A percentile compares a stretch with the other conserved stretches of the same genome.
Conservation (phyloP, 495 filamentous ascomycete species). For the Penicilliopsis zonata region DNA sequence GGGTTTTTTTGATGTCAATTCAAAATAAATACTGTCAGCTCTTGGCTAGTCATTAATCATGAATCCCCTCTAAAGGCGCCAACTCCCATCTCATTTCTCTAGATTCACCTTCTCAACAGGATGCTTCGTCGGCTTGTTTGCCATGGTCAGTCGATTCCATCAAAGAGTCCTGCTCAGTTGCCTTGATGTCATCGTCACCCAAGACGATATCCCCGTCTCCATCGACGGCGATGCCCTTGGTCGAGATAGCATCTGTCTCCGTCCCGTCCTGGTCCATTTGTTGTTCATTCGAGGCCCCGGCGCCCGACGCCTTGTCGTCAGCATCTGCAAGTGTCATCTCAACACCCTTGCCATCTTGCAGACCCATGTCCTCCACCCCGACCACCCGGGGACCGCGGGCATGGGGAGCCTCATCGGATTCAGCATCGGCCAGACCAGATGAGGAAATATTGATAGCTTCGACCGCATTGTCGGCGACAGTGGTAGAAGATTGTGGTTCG, state of each 20-base stretch:
- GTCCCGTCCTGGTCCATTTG: too few relatives aligned
- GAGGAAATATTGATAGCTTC: conserved; percentile 4
- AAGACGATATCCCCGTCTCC: conserved; percentile 33
- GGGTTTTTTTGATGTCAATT: too few relatives aligned
- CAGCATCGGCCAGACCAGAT: conserved; percentile 16
- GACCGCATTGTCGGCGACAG: conserved; percentile 20
- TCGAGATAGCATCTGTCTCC: too few relatives aligned
- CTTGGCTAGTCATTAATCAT: too few relatives aligned
- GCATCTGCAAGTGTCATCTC: conserved; percentile 23
- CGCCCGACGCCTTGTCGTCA: conserved; percentile 7
- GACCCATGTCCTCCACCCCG: conserved; percentile 76
- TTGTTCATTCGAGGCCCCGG: too few relatives aligned
- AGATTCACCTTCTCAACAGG: neutral
- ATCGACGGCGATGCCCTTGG: conserved; percentile 12
- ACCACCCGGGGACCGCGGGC: conserved; percentile 72
- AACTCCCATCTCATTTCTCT: neutral
- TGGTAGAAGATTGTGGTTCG: conserved; percentile 3
- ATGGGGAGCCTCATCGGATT: conserved; percentile 57
- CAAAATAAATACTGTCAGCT: too few relatives aligned
- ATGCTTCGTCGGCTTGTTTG: neutral
- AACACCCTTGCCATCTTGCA: conserved; percentile 48
- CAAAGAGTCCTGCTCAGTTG: conserved; percentile 5
- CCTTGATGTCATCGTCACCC: conserved; percentile 16
- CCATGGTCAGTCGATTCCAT: conserved; percentile 3
- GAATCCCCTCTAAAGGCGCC: too few relatives aligned